Evolutionary conservation across 208 protist genomes (phyloP).

Genomic region (Phytomonas sp.): DNA sequence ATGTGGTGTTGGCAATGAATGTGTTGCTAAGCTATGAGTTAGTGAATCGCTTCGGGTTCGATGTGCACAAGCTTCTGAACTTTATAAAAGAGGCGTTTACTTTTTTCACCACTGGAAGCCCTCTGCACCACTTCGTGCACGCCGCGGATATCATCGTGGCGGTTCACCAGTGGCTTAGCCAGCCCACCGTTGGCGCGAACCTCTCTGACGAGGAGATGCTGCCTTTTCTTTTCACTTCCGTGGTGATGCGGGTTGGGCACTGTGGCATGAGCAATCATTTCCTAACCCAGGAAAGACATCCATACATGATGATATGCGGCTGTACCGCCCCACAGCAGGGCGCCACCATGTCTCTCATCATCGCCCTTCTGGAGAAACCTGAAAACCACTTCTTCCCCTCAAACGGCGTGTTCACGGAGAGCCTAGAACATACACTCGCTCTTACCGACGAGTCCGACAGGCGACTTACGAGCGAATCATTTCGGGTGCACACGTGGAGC

Average conservation of each 20-base stretch:
- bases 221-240: constrained; percentile 40
- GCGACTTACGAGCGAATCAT: constrained; percentile 9
- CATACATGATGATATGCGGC: constrained; percentile 37
- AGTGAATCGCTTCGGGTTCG: constrained; percentile 37
- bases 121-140: constrained; percentile 67
- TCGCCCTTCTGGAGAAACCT: constrained; percentile 34
- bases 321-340: constrained; percentile 54
- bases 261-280: constrained; percentile 73
- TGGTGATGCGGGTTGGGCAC: constrained; percentile 48
- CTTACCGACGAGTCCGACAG: constrained; percentile 9
- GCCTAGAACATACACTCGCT: not conserved
- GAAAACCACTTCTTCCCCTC: constrained; percentile 41
- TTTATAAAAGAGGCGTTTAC: constrained; percentile 35
- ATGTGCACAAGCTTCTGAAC: constrained; percentile 23
- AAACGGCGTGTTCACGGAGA: not conserved
- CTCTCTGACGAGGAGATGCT: constrained; percentile 48
- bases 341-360: constrained; percentile 31
- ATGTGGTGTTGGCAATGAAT: constrained; percentile 46
- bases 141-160: constrained; percentile 62
- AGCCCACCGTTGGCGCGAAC: constrained; percentile 26
- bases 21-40: constrained; percentile 60
- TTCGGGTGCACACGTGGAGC: constrained; percentile 30
- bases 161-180: constrained; percentile 44
- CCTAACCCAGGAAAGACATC: constrained; percentile 40
- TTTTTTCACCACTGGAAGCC: constrained; percentile 50